These are phyloP conservation scores for Auricularia sp. DNA, from an alignment of 768 basidiomycete species.

Conservation along the genomic window DNA sequence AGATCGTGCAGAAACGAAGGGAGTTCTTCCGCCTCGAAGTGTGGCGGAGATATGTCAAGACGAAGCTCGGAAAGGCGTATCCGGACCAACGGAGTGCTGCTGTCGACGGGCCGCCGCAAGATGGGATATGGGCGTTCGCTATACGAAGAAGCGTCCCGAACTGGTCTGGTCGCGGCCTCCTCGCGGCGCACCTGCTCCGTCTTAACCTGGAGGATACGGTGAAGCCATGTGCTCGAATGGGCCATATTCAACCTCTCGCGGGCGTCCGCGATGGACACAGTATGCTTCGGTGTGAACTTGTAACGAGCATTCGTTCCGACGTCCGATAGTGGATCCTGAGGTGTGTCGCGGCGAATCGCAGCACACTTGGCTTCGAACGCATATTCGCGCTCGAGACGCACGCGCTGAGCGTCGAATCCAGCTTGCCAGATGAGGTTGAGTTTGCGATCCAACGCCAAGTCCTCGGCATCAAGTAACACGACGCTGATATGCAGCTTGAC, in stretches of 20 bases:
- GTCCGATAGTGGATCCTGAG: slow-evolving; percentile 13
- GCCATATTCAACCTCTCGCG: slow-evolving; percentile 53
- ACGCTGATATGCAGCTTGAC: slow-evolving; percentile 48
- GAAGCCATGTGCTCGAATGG: slow-evolving; percentile 65
- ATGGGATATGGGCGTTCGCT: neutral
- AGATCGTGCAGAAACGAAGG: slow-evolving; percentile 54
- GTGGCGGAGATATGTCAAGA: slow-evolving; percentile 47
- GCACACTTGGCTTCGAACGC: slow-evolving; percentile 72
- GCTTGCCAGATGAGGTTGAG: slow-evolving; percentile 65
- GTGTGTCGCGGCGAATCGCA: slow-evolving; percentile 36
- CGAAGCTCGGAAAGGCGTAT: slow-evolving; percentile 47
- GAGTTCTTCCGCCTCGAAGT: slow-evolving; percentile 44
- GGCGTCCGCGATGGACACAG: slow-evolving; percentile 64
- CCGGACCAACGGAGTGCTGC: slow-evolving; percentile 61
- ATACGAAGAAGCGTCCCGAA: slow-evolving; percentile 1
- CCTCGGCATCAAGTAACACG: slow-evolving; percentile 66
- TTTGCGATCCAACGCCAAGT: slow-evolving; percentile 74
- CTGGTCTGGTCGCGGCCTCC: slow-evolving; percentile 22
- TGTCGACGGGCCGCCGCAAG: neutral
- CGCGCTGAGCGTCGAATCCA: slow-evolving; percentile 60
- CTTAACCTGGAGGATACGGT: slow-evolving; percentile 38
- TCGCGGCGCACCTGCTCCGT: slow-evolving; percentile 37
- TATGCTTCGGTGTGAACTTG: slow-evolving; percentile 52
- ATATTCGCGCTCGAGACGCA: slow-evolving; percentile 63
- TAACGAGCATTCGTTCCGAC: slow-evolving; percentile 37